Evolutionary conservation across 1,284 basidiomycete genomes (phyloP), one percentile per base, ranked within the genome.

Genomic region (Wolfiporia cocos): DNA sequence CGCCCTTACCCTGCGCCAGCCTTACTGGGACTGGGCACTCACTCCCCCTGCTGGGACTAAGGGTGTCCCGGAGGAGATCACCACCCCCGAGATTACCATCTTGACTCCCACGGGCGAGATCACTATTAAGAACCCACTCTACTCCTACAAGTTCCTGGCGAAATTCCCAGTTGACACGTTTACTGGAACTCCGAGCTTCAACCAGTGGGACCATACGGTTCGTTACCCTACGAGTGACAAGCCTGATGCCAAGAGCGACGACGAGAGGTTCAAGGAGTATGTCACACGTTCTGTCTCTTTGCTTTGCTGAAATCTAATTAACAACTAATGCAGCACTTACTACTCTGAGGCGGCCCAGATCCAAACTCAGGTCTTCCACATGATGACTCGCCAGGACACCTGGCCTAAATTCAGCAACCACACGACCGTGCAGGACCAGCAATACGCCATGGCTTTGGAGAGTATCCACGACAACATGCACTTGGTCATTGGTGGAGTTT

Each of bases 1-100:
- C 1, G 71, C 72, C 2, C 37, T 44, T 15, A 47, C 64, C 18
- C 57, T 76, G 20, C 66, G 73, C 21, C 60, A 65, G 35, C 72
- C 73, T 0, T 74, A 65, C 55, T 75, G 72, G 73, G 74, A 76
- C 49, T 76, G 74, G 74, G 72, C 73, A 2, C 46, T 34, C 3
- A 69, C 69, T 31, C 35, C 63, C 1, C n/a, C 52, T 70, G 5
- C 72, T 69, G 18, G 36, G 9, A 20, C 26, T 12, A n/a, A n/a
- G n/a, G 28, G 17, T 4, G 72, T 73, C 2, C 55, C 61, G 4
- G 58, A 70, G 46, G 67, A 73, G 33, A 70, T 71, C 39, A 58
- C 59, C 1, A 41, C 60, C 28, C 52, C 57, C 29, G 49, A 57
- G 12, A 65, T 74, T 29, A 54, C 52, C 2, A 71, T 75, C 47